phyloP scores from a whole-genome alignment of 2,329 filamentous ascomycete genomes.

The Fusarium liriodendri region DNA sequence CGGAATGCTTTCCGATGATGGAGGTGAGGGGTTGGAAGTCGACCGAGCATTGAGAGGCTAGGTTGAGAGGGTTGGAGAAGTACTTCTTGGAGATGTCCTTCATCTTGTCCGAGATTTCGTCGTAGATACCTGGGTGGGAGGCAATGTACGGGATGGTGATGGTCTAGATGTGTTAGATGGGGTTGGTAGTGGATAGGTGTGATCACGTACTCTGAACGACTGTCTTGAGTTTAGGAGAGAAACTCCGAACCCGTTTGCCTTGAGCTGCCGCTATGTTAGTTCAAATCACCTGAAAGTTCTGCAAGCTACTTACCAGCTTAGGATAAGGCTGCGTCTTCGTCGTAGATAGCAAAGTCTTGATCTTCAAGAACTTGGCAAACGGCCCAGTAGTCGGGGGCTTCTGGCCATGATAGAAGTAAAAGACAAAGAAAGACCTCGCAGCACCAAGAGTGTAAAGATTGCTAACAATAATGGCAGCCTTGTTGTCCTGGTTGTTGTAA shows the following conservation, averaged over 20 bases:
- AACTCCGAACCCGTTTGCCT: conserved; percentile 8
- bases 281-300: too few species aligned
- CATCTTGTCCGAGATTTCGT: conserved; percentile 11
- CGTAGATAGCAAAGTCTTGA: neutral
- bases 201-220: conserved; percentile 13
- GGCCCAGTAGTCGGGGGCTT: conserved; percentile 16
- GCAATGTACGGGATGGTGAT: conserved; percentile 13
- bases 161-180: neutral
- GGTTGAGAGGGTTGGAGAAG: conserved; percentile 2
- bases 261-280: neutral
- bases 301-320: neutral
- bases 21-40: conserved; percentile 21
- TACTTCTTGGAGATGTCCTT: neutral
- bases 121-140: neutral
- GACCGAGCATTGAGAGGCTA: conserved; percentile 23
- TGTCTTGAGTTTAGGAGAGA: conserved; percentile 19
- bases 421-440: neutral
- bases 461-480: conserved; percentile 7
- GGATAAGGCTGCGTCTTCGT: conserved; percentile 12
- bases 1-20: conserved; percentile 5
- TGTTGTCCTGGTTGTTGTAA: conserved; percentile 13
- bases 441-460: neutral
- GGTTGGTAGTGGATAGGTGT: accelerated
- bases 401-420: conserved; percentile 22
- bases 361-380: conserved; percentile 22